Evolutionary conservation across 306 rosid genomes (phyloP).

Genomic region (Ormosia semicastrata): DNA sequence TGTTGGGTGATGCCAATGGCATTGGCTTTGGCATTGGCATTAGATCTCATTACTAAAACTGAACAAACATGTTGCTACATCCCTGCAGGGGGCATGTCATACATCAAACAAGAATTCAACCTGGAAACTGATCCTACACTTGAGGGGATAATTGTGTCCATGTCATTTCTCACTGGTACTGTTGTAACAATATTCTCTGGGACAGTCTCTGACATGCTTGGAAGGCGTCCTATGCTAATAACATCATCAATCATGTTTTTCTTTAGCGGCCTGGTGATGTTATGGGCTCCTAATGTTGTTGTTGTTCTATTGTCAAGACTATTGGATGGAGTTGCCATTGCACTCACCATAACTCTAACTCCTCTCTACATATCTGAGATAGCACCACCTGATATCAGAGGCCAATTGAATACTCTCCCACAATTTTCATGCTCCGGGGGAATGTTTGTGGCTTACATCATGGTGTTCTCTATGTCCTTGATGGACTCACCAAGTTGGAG

Average conservation of each 20-base stretch:
- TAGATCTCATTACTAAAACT: neutral
- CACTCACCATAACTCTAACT: conserved; percentile 61
- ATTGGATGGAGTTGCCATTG: conserved; percentile 66
- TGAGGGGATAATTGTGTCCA: conserved; percentile 88
- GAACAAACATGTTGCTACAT: neutral
- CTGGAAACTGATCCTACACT: conserved; percentile 64
- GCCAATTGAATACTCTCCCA: conserved; percentile 70
- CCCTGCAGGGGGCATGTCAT: conserved; percentile 70
- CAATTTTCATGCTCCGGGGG: conserved; percentile 76
- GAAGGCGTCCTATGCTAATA: conserved; percentile 79
- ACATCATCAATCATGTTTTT: conserved; percentile 64
- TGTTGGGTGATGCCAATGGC: neutral
- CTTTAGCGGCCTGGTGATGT: conserved; percentile 60
- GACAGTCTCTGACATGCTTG: conserved; percentile 61
- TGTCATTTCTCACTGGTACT: conserved; percentile 79
- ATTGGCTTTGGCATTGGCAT: neutral
- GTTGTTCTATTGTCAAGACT: conserved; percentile 63
- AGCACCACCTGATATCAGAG: conserved; percentile 92
- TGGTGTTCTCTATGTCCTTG: conserved; percentile 81
- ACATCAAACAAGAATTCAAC: conserved; percentile 74
- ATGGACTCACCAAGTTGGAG: conserved; percentile 72
- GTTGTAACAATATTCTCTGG: conserved; percentile 72
- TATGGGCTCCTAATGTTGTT: conserved; percentile 73
- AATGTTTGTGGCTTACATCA: conserved; percentile 79
- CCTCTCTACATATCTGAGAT: conserved; percentile 96